phyloP scores from a whole-genome alignment of 805 yeast species.

The Cyberlindnera xishuangbannaensis region DNA sequence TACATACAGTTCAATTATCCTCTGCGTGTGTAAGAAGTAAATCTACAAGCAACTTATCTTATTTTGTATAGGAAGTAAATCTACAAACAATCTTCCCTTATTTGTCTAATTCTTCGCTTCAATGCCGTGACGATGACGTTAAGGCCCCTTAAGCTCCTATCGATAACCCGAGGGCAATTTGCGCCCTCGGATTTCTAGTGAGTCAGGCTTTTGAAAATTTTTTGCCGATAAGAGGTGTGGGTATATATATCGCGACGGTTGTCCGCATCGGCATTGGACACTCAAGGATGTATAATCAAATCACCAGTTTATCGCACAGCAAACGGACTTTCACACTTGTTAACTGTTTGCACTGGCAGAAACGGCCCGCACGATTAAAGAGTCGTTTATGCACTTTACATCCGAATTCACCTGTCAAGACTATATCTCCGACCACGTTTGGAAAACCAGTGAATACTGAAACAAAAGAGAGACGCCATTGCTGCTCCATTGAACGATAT shows the following conservation, averaged over 20 bases:
- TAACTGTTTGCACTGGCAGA: not conserved
- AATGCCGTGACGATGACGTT: slow-evolving; percentile 1
- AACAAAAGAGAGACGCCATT: too few species aligned
- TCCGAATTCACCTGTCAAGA: slow-evolving; percentile 37
- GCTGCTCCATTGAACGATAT: too few species aligned
- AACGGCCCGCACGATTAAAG: not conserved
- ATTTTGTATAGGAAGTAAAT: too few species aligned
- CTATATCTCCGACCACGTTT: slow-evolving; percentile 46
- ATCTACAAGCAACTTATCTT: too few species aligned
- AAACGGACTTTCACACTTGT: not conserved
- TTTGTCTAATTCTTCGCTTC: too few species aligned
- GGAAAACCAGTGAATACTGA: slow-evolving; percentile 42
- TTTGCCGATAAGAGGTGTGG: slow-evolving; percentile 5
- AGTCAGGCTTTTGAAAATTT: slow-evolving; percentile 4
- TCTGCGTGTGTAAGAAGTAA: too few species aligned
- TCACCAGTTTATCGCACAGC: not conserved
- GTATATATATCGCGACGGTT: too few species aligned
- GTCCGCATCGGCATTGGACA: too few species aligned
- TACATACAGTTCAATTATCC: too few species aligned
- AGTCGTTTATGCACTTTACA: slow-evolving; percentile 23
- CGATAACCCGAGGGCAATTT: too few species aligned
- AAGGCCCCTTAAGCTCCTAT: not conserved
- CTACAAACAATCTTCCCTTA: too few species aligned
- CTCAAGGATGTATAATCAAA: not conserved
- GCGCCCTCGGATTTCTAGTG: too few species aligned